Evolutionary conservation across 192 early-diverging fungal genomes (phyloP).

Genomic region (Backusella circina): DNA sequence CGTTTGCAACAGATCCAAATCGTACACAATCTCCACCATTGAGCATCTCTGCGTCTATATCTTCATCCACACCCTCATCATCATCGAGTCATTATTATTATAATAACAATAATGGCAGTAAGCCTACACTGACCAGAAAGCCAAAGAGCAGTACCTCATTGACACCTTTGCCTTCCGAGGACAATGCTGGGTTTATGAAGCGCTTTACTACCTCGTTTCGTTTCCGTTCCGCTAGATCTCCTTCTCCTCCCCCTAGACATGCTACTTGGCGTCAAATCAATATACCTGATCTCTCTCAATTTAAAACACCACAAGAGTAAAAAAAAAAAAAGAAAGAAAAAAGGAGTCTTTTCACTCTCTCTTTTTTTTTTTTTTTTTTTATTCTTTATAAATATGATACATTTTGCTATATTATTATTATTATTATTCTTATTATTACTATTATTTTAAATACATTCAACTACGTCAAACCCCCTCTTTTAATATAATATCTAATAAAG

Average conservation of each 20-base stretch:
- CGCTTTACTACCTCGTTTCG: neutral
- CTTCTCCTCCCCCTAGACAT: neutral
- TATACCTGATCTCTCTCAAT: neutral
- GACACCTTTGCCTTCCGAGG: neutral
- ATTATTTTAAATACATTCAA: too few relatives aligned
- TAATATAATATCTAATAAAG: too few relatives aligned
- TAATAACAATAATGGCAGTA: neutral
- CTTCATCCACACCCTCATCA: neutral
- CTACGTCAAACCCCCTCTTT: too few relatives aligned
- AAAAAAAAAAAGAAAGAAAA: too few relatives aligned
- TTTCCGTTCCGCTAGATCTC: neutral
- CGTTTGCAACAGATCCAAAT: slow-evolving; percentile 11
- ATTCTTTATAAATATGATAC: too few relatives aligned
- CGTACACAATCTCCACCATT: neutral
- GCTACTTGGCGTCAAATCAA: neutral
- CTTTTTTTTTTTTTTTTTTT: neutral
- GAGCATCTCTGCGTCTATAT: neutral
- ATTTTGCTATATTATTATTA: too few relatives aligned
- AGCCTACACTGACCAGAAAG: neutral
- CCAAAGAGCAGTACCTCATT: neutral
- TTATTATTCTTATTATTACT: too few relatives aligned
- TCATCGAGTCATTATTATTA: neutral
- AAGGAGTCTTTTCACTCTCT: too few relatives aligned
- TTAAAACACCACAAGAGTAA: neutral
- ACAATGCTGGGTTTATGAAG: neutral